Conservation (phyloP, 139 green algal species). For the Closterium sp. region DNA sequence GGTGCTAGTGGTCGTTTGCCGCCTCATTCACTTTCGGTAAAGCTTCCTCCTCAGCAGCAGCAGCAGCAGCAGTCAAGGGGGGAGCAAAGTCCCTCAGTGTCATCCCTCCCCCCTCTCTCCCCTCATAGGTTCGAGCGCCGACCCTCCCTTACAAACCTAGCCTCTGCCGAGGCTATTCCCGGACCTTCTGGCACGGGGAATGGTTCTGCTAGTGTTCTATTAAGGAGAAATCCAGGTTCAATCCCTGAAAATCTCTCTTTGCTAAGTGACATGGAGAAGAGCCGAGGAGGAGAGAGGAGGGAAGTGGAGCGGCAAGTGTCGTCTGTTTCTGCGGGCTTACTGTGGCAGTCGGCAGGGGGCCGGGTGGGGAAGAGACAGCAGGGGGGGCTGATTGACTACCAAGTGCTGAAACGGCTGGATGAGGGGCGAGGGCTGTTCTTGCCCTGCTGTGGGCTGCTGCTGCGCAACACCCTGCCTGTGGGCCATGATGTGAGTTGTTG, state of each 20-base stretch:
- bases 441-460: not conserved
- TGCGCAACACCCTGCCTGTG: conserved; percentile 31
- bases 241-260: not conserved
- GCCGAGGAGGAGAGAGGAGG: not conserved
- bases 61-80: not conserved
- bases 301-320: not conserved
- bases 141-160: not conserved
- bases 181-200: not conserved
- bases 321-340: not conserved
- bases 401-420: not conserved
- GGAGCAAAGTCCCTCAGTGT: not conserved
- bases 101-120: not conserved
- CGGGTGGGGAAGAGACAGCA: not conserved
- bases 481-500: conserved; percentile 43
- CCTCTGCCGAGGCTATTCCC: not conserved
- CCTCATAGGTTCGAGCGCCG: not conserved
- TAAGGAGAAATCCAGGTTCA: not conserved
- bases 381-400: conserved; percentile 16
- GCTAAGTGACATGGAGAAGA: not conserved
- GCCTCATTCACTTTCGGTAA: not conserved
- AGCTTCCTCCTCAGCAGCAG: not conserved
- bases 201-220: not conserved
- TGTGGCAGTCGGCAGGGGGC: not conserved
- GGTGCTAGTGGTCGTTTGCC: not conserved
- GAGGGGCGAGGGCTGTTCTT: not conserved